Evolutionary conservation across 805 yeast species (phyloP), one percentile per base, ranked within the genome.

Genomic region (Nakazawaea holstii): DNA sequence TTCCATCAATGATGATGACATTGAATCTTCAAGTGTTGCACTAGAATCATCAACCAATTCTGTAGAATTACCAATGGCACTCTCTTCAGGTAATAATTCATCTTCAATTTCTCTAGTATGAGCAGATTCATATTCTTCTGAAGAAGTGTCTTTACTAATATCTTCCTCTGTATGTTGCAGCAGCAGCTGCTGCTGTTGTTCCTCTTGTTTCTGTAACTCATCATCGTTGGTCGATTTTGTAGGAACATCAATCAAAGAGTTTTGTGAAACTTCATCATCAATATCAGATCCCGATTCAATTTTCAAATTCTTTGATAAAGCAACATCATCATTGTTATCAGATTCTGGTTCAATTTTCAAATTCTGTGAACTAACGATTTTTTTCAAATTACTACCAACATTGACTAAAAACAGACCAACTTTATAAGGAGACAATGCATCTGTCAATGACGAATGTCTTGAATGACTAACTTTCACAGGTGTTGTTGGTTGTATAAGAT

Each of bases 41-140:
- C 51, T 50, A 11, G 46, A 45, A 11, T 54, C 55, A 14, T 42
- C 46, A 5, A 64, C 64, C 17, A 70, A 58, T 48, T 68, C 69
- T 2, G 76, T 69, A 0, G 76, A 72, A 55, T 72, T 72, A 2
- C 75, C 76, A 35, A 72, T 60, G 5, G 64, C 60, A 26, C 37
- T 43, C 31, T 26, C 17, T 31, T 38, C 11, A 11, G 13, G 13
- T 27, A 15, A 8, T 38, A 14, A 14, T 17, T 38, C 17, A 26
- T 38, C 41, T 8, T 9, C 11, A 3, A 8, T n/a, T 27, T 38
- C 32, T 38, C 27, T 27, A 36, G 11, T 20, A 6, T 14, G 5
- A 36, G 27, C 41, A 6, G 17, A 24, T 6, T 38, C 31, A n/a
- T 10, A n/a, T 6, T 38, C 41, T n/a, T 38, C 36, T 8, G 32